Evolutionary conservation across 768 basidiomycete genomes (phyloP).

Genomic region (Lactarius deliciosus): DNA sequence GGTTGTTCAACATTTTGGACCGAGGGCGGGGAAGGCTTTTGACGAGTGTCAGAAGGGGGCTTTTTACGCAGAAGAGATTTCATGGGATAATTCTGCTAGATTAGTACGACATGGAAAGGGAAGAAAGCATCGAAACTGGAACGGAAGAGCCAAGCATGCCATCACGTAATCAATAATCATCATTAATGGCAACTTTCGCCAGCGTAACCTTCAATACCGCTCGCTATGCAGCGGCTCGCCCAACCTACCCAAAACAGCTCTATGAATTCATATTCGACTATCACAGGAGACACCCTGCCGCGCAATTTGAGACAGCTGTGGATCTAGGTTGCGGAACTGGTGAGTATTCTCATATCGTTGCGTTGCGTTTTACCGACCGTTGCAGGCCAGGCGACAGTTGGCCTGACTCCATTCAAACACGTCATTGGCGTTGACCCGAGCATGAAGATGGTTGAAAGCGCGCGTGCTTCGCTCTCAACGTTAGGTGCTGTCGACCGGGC

Average conservation of each 20-base stretch:
- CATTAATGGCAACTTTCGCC: slow-evolving; percentile 73
- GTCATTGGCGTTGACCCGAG: slow-evolving; percentile 78
- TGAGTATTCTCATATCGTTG: slow-evolving; percentile 32
- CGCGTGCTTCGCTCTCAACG: slow-evolving; percentile 32
- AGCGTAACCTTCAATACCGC: slow-evolving; percentile 67
- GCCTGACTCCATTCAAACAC: slow-evolving; percentile 53
- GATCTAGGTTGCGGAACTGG: slow-evolving; percentile 89
- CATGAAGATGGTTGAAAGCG: slow-evolving; percentile 59
- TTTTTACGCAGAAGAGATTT: slow-evolving; percentile 28
- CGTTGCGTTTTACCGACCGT: not conserved
- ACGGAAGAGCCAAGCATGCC: not conserved
- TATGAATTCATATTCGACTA: slow-evolving; percentile 63
- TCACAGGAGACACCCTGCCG: slow-evolving; percentile 42
- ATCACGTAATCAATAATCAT: not conserved
- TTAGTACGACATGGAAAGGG: slow-evolving; percentile 12
- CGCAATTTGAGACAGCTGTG: slow-evolving; percentile 56
- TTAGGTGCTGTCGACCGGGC: slow-evolving; percentile 54
- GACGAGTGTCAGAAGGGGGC: slow-evolving; percentile 6
- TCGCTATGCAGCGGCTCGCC: slow-evolving; percentile 65
- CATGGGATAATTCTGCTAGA: slow-evolving; percentile 18
- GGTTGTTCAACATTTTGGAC: slow-evolving; percentile 12
- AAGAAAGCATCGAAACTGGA: slow-evolving; percentile 2
- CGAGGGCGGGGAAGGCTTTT: slow-evolving; percentile 11
- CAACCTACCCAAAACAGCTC: slow-evolving; percentile 67
- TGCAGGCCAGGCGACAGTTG: slow-evolving; percentile 68